Percentiles rank a stretch among this genome's conserved stretches.
These are phyloP conservation scores for Sporisorium scitamineum DNA, from an alignment of 1,284 basidiomycete species.

Conservation along the genomic window DNA sequence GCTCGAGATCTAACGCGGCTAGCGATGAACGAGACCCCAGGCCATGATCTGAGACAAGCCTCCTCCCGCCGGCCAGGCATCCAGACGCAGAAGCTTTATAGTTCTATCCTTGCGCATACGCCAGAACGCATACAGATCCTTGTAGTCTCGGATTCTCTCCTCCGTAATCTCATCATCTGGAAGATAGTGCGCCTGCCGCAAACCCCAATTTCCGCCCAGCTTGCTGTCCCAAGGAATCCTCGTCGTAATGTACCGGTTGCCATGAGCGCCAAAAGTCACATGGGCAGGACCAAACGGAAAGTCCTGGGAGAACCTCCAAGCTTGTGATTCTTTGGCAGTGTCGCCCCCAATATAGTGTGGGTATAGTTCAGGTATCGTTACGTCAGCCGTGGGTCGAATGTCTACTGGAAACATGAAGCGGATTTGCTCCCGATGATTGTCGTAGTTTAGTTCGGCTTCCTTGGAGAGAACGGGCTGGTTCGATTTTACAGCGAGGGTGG, in stretches of 20 bases:
- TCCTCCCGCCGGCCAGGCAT: background rate
- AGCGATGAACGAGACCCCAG: no score
- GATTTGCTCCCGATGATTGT: background rate
- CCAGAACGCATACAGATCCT: background rate
- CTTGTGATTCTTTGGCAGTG: background rate
- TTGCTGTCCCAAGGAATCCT: background rate
- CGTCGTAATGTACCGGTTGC: background rate
- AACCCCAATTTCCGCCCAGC: no score
- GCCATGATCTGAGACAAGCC: background rate
- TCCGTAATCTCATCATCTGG: no score
- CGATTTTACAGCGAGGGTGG: background rate
- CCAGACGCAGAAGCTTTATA: background rate
- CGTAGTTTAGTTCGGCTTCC: background rate
- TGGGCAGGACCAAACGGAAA: background rate
- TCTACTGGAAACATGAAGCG: background rate
- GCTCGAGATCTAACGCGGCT: no score
- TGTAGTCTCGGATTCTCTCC: background rate
- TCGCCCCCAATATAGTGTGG: background rate
- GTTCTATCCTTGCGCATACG: background rate
- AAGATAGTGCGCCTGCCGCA: no score
- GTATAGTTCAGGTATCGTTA: background rate
- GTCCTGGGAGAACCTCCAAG: no score
- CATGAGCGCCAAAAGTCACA: background rate
- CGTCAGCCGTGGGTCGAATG: background rate
- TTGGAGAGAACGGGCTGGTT: background rate